Percentiles rank a stretch among this genome's conserved stretches.
phyloP scores from a whole-genome alignment of 73 alveolate genomes.

The Paramecium sexaurelia region DNA sequence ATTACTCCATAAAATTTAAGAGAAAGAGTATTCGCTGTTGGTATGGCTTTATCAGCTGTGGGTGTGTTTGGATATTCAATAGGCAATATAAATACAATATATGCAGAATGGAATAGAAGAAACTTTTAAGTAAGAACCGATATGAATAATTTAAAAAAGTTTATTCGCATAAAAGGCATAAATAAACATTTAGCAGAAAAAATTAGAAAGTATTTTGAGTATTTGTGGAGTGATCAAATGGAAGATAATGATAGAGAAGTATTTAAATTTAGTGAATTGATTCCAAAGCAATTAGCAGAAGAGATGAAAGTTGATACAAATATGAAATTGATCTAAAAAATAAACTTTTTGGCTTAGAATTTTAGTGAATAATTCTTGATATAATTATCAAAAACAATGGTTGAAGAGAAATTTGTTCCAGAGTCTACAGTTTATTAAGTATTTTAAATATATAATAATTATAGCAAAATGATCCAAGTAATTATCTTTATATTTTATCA shows the following conservation, averaged over 20 bases:
- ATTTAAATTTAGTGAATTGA: background rate
- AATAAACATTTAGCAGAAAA: constrained; percentile 30
- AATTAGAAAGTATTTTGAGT: constrained; percentile 37
- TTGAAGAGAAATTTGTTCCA: constrained; percentile 29
- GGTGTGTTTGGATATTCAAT: constrained; percentile 57
- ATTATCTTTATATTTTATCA: background rate
- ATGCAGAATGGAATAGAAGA: constrained; percentile 21
- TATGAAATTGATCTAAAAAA: background rate
- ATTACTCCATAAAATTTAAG: constrained; percentile 29
- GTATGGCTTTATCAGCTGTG: constrained; percentile 28
- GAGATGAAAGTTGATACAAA: constrained; percentile 24
- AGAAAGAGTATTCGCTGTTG: background rate
- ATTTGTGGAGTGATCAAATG: constrained; percentile 42
- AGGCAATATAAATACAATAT: constrained; percentile 32
- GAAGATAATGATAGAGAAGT: constrained; percentile 46
- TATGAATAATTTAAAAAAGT: constrained; percentile 41
- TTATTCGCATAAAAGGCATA: background rate
- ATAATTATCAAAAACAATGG: background rate
- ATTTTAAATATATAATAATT: background rate
- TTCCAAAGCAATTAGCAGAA: constrained; percentile 5
- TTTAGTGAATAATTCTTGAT: constrained; percentile 21
- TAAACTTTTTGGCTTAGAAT: background rate
- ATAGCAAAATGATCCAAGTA: constrained; percentile 5
- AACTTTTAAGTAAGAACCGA: background rate
- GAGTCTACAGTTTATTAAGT: background rate